These are phyloP conservation scores for Aspergillus fructus DNA, from an alignment of 2,329 filamentous ascomycete species.

Conservation along the genomic window DNA sequence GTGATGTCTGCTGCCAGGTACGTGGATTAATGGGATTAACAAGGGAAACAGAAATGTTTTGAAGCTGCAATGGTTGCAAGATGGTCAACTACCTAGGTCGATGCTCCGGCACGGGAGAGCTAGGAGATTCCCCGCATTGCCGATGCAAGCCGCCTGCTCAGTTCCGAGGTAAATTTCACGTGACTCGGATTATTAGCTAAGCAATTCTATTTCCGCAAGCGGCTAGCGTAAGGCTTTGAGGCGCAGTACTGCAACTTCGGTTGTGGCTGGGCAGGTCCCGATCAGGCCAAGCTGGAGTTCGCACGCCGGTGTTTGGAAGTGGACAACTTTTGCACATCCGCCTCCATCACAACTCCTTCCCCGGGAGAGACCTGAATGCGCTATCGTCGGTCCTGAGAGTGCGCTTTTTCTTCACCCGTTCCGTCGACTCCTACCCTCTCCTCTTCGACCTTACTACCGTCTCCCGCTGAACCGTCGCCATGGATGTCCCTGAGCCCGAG, in stretches of 20 bases:
- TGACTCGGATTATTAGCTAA: neutral
- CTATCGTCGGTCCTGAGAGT: neutral
- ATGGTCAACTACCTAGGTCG: neutral
- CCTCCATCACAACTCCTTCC: constrained; percentile 5
- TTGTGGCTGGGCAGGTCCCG: constrained; percentile 21
- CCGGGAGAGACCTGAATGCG: neutral
- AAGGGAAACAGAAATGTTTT: neutral
- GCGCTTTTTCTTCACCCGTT: constrained; percentile 7
- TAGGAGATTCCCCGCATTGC: constrained; percentile 5
- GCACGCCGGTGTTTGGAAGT: constrained; percentile 16
- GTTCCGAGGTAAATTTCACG: constrained; percentile 6
- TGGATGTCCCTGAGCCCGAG: constrained; percentile 86
- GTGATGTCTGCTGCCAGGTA: constrained; percentile 5
- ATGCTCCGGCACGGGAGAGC: neutral
- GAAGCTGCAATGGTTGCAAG: neutral
- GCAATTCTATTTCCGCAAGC: neutral
- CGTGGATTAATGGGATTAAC: neutral
- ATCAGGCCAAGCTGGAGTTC: constrained; percentile 13
- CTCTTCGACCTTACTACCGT: neutral
- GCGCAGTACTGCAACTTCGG: constrained; percentile 10
- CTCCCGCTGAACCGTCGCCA: constrained; percentile 37
- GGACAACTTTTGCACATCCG: constrained; percentile 35
- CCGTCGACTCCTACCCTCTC: constrained; percentile 3
- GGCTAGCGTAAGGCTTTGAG: neutral
- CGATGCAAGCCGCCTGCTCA: constrained; percentile 9